Percentiles rank a stretch among this genome's conserved stretches.
These are phyloP conservation scores for Trametes elegans DNA, from an alignment of 768 basidiomycete genomes.

Conservation along the genomic window DNA sequence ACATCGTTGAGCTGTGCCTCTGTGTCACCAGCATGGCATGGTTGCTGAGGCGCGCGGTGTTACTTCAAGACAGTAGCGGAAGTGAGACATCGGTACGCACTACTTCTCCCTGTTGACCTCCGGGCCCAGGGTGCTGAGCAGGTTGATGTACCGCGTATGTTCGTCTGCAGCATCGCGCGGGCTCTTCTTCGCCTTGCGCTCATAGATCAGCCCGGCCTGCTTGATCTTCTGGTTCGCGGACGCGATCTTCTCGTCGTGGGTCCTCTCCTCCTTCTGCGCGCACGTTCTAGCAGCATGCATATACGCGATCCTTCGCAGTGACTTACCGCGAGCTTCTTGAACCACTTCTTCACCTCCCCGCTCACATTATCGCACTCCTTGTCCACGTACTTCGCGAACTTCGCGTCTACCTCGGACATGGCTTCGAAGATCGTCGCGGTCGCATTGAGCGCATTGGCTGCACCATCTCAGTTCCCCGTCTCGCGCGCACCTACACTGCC, in stretches of 20 bases:
- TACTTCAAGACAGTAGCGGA: not conserved
- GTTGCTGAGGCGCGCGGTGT: slow-evolving; percentile 43
- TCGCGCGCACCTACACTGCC: not conserved
- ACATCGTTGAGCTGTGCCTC: slow-evolving; percentile 55
- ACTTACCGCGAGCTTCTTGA: slow-evolving; percentile 77
- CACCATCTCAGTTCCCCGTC: not conserved
- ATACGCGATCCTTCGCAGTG: too few relatives aligned
- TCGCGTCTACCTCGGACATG: slow-evolving; percentile 66
- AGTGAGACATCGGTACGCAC: slow-evolving; percentile 40
- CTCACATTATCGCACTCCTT: slow-evolving; percentile 68
- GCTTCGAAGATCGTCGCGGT: slow-evolving; percentile 68
- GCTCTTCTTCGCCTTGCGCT: slow-evolving; percentile 80
- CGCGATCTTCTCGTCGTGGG: slow-evolving; percentile 68
- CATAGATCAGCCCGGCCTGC: slow-evolving; percentile 73
- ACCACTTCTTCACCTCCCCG: slow-evolving; percentile 78
- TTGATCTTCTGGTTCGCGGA: slow-evolving; percentile 72
- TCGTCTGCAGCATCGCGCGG: slow-evolving; percentile 66
- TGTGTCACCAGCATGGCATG: slow-evolving; percentile 63
- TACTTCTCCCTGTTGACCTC: slow-evolving; percentile 81
- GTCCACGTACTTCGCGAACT: slow-evolving; percentile 72
- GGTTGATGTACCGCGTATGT: slow-evolving; percentile 72
- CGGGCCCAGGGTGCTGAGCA: slow-evolving; percentile 68
- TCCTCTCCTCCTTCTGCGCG: slow-evolving; percentile 73
- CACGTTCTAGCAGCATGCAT: not conserved
- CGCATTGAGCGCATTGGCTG: slow-evolving; percentile 67